phyloP scores from a whole-genome alignment of 768 basidiomycete genomes.

The Auricularia heimuer region DNA sequence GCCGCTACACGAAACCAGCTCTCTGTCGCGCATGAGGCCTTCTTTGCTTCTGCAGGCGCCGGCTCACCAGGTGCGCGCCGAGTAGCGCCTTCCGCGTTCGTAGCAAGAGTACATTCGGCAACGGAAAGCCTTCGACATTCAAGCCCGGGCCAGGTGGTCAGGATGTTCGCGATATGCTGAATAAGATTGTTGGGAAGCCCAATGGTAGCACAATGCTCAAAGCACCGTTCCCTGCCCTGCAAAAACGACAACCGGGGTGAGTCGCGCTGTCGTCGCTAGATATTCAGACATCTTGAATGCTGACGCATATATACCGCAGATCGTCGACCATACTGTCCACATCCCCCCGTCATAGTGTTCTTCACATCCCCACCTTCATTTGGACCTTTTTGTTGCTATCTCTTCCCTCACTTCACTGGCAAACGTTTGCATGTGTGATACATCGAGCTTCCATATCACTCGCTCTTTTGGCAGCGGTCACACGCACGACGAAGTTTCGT shows the following conservation, averaged over 20 bases:
- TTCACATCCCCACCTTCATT: too few species aligned
- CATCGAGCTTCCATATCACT: too few species aligned
- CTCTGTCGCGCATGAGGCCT: constrained; percentile 28
- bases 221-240: constrained; percentile 55
- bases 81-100: not conserved
- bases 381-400: too few species aligned
- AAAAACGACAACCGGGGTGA: constrained; percentile 36
- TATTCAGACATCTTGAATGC: too few species aligned
- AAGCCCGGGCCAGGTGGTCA: constrained; percentile 31
- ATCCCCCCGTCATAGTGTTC: too few species aligned
- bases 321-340: too few species aligned
- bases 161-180: constrained; percentile 75
- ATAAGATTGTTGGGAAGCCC: constrained; percentile 70
- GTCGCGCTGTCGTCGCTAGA: constrained; percentile 4
- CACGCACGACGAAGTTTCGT: too few species aligned
- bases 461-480: too few species aligned
- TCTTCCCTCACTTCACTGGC: too few species aligned
- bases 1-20: constrained; percentile 31
- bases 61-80: constrained; percentile 1
- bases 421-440: too few species aligned
- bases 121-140: constrained; percentile 7
- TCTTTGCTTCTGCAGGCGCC: constrained; percentile 5
- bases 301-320: too few species aligned
- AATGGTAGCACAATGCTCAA: constrained; percentile 50
- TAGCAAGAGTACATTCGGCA: constrained; percentile 5